Evolutionary conservation across 352 stramenopile genomes (phyloP), one percentile per base, ranked within the genome.

Genomic region (Globisporangium paddicum): DNA sequence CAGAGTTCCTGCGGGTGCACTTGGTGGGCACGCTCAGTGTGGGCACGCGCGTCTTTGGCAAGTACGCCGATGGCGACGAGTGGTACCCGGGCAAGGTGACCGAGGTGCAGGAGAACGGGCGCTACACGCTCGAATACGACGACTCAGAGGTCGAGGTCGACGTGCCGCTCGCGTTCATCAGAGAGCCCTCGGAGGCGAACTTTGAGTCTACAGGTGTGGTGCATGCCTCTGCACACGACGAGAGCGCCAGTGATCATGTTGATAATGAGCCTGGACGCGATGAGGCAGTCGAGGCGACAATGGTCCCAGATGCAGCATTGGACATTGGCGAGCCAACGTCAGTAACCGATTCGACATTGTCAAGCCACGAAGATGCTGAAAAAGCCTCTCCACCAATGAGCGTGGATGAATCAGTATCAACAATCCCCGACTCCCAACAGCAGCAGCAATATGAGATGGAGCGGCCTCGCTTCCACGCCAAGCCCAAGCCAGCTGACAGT

Each of bases 41-140:
- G 50, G 85, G 82, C 57, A 87, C 85, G 18, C 75, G 85, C 19
- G 82, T 94, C 21, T 68, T 86, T 53, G 74, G 70, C 35, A 77
- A 73, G 2, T 94, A 92, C 55, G 73, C 78, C 48, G 78, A 75
- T 11, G 77, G 75, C 32, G 77, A 88, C 44, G 78, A 93, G 51
- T 86, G 73, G 68, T 93, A 90, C 45, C 64, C 78, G 11, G 86
- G 82, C 10, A 72, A 70, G 47, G 72, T 93, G 53, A 60, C 76
- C 0, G 79, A 87, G 16, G 73, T 90, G 16, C 68, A 82, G 41
- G 79, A 86, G 41, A 73, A 86, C 52, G 79, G 73, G 11, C 71
- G 56, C 37, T 93, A 88, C 71, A 87, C 74, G 37, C 77, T 91
- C 54, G 77, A 82, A 47, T 93, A 95, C 63, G 82, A 95, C 64